Evolutionary conservation across 208 protist genomes (phyloP).

Genomic region (Trypanosoma lewisi): DNA sequence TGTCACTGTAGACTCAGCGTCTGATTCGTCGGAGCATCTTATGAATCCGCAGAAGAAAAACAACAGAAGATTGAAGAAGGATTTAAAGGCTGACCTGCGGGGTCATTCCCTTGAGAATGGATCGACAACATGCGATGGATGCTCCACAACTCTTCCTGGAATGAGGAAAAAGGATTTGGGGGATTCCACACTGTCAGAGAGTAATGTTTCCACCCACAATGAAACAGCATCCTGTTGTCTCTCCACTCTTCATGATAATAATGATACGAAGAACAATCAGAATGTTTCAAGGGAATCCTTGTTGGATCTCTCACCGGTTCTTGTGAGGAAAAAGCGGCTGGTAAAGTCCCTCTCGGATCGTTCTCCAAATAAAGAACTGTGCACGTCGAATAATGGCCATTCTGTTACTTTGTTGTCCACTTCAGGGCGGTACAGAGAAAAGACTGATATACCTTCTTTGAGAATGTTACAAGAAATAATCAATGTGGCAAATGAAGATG

Average conservation of each 20-base stretch:
- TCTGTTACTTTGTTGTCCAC: background rate
- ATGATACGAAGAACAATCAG: background rate
- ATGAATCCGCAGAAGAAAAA: background rate
- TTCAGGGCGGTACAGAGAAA: background rate
- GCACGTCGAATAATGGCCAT: background rate
- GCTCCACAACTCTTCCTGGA: background rate
- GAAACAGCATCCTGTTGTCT: background rate
- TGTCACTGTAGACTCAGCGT: too few relatives aligned
- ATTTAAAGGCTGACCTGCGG: background rate
- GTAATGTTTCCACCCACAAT: background rate
- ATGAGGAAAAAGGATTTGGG: background rate
- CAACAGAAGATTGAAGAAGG: background rate
- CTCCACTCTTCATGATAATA: background rate
- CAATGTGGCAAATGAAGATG: background rate
- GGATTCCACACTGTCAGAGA: background rate
- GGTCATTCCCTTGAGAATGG: background rate
- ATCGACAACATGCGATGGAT: background rate
- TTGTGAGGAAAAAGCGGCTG: background rate
- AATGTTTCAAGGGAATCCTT: background rate
- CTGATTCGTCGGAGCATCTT: background rate
- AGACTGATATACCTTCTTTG: background rate
- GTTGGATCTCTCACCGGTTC: conserved; percentile 3
- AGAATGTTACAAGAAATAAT: background rate
- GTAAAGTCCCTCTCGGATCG: background rate
- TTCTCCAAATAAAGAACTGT: too few relatives aligned